These are phyloP conservation scores for Saccharomyces hybrid DNA, from an alignment of 1,139 yeast genomes.

Conservation along the genomic window DNA sequence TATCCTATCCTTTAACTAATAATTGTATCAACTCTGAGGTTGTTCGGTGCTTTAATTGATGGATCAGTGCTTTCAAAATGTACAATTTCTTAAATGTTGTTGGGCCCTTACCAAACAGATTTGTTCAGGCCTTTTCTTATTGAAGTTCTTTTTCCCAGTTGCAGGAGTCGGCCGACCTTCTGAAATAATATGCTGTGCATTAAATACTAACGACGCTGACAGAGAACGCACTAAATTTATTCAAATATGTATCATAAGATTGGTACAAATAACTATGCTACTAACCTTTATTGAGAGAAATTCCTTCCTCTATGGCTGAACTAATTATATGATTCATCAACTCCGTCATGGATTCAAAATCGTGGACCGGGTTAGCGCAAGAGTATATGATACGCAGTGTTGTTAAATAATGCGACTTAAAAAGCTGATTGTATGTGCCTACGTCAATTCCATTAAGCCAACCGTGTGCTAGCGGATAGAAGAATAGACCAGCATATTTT, in stretches of 20 bases:
- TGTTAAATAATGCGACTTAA: slow-evolving; percentile 33
- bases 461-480: slow-evolving; percentile 35
- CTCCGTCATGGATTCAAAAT: slow-evolving; percentile 31
- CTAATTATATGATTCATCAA: slow-evolving; percentile 19
- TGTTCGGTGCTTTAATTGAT: not conserved
- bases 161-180: not conserved
- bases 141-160: not conserved
- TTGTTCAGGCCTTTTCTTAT: not conserved
- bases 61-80: not conserved
- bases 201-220: not conserved
- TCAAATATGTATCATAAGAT: not conserved
- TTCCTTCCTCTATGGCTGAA: slow-evolving; percentile 19
- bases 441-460: slow-evolving; percentile 35
- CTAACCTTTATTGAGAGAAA: slow-evolving; percentile 7
- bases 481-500: slow-evolving; percentile 30
- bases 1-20: slow-evolving; percentile 14
- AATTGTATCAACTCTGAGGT: not conserved
- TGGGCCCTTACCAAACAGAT: not conserved
- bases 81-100: not conserved
- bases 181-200: not conserved
- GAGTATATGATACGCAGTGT: slow-evolving; percentile 30
- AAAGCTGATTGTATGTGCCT: slow-evolving; percentile 33
- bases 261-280: not conserved
- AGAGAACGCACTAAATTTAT: not conserved
- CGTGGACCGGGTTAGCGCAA: slow-evolving; percentile 34